These are phyloP conservation scores for Colletotrichum sp. DNA, from an alignment of 2,329 filamentous ascomycete species.

Conservation along the genomic window DNA sequence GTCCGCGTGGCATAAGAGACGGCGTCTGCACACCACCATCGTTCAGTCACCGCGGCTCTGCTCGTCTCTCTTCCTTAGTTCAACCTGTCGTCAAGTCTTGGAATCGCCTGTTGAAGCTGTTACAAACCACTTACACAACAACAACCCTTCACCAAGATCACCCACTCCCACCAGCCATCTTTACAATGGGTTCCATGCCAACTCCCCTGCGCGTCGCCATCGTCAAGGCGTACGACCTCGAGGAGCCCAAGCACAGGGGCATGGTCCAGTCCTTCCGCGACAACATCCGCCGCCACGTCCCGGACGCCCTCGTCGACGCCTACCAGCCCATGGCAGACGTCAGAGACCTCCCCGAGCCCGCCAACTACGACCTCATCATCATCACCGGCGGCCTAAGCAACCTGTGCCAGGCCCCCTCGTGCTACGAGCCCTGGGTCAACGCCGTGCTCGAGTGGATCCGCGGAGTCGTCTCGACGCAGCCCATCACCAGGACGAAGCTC, in stretches of 20 bases:
- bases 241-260: conserved; percentile 13
- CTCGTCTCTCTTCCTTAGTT: neutral
- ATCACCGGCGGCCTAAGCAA: conserved; percentile 14
- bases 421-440: conserved; percentile 11
- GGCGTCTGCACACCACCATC: neutral
- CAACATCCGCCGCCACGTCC: neutral
- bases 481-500: conserved; percentile 1
- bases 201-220: conserved; percentile 9
- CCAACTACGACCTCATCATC: conserved; percentile 7
- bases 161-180: neutral
- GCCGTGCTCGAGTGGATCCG: conserved; percentile 10
- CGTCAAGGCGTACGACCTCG: conserved; percentile 14
- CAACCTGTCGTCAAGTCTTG: neutral
- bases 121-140: neutral
- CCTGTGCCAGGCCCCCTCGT: conserved; percentile 1
- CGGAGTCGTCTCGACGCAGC: neutral
- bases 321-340: conserved; percentile 6
- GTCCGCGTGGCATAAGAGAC: neutral
- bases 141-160: too few relatives aligned
- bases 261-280: conserved; percentile 12
- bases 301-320: neutral
- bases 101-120: neutral
- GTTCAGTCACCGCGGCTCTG: neutral
- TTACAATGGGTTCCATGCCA: conserved; percentile 6
- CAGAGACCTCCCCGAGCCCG: neutral